Base-by-base conservation (phyloP, 805 yeast species). In the Saccharomycopsis sp. region DNA sequence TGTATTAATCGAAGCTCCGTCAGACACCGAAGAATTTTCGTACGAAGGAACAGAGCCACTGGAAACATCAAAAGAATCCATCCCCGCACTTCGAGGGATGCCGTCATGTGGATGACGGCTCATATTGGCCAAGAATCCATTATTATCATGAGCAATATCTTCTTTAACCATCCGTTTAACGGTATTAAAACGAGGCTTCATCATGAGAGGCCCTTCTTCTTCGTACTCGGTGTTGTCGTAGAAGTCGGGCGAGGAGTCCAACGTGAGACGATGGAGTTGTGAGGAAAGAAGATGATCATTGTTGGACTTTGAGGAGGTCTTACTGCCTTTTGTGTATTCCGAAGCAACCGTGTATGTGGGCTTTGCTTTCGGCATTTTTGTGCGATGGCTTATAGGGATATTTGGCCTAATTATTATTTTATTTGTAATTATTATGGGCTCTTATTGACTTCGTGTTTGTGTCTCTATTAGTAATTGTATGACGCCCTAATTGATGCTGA, bases 1-100 rank as follows among this genome's bases (percentile, higher is more conserved):
- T n/a, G 63, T 61, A 38, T 58, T 56, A 24, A 61, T 61, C 14
- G 61, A 58, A 19, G 20, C 55, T 22, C 24, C 2, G 24, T 58
- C 62, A 17, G 58, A 55, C 17, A 25, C 41, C 12, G 57, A 15
- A 5, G 53, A 54, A 17, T 41, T 54, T 20, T 53, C 47, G 17
- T 2, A 47, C 3, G 29, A 34, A 12, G n/a, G 15, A 22, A 20
- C 29, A 3, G 52, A 49, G 9, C 24, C 52, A 14, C 42, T 19
- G 5, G 23, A n/a, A 41, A 38, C 8, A 42, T 44, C 22, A 61
- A 56, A 14, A 44, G 42, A 29, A 34, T 15, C 35, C 24, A 24
- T 19, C n/a, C 24, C n/a, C 12, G 38, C 38, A 12, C 38, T 29
- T 29, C 38, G 38, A 7, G 38, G 38, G 41, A 52, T 17, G 3